These are phyloP conservation scores for Moesziomyces sp. DNA, from an alignment of 1,284 basidiomycete species.

Conservation along the genomic window DNA sequence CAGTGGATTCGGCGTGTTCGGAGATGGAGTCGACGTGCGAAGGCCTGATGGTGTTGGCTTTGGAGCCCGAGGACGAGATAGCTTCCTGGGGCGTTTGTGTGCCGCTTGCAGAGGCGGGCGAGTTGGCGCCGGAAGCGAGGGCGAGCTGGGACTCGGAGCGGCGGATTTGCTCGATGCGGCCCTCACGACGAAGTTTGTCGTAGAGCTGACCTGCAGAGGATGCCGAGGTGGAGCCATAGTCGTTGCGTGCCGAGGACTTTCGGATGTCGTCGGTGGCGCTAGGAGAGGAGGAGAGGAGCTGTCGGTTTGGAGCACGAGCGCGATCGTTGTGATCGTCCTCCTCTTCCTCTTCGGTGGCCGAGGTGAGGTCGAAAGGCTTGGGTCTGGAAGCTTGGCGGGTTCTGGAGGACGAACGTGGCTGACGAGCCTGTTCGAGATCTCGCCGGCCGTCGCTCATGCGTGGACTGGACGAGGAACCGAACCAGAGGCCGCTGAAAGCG, in stretches of 20 bases:
- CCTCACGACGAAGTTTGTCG: constrained; percentile 44
- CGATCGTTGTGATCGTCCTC: constrained; percentile 11
- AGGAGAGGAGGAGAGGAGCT: constrained; percentile 15
- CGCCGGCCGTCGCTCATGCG: constrained; percentile 10
- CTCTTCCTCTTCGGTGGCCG: constrained; percentile 38
- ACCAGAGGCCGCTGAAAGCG: constrained; percentile 55
- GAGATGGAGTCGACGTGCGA: constrained; percentile 38
- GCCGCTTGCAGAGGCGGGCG: constrained; percentile 17
- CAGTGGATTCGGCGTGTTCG: constrained; percentile 7
- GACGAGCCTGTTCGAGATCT: constrained; percentile 32
- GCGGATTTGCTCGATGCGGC: constrained; percentile 41
- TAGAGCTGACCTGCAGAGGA: constrained; percentile 42
- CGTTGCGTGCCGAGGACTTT: constrained; percentile 2
- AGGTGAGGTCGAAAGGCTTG: constrained; percentile 28
- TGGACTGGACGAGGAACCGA: constrained; percentile 31
- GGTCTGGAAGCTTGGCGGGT: constrained; percentile 5
- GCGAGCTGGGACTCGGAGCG: constrained; percentile 44
- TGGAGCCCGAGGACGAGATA: constrained; percentile 20
- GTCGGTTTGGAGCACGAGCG: not conserved
- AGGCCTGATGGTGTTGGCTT: constrained; percentile 30
- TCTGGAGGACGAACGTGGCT: constrained; percentile 1
- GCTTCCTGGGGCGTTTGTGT: constrained; percentile 22
- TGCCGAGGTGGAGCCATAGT: constrained; percentile 35
- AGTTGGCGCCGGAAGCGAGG: constrained; percentile 22
- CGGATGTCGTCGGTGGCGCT: not conserved